Evolutionary conservation across 148 eudicot species (phyloP), one percentile per base, ranked within the genome.

Genomic region (Vaccinium corymbosum): DNA sequence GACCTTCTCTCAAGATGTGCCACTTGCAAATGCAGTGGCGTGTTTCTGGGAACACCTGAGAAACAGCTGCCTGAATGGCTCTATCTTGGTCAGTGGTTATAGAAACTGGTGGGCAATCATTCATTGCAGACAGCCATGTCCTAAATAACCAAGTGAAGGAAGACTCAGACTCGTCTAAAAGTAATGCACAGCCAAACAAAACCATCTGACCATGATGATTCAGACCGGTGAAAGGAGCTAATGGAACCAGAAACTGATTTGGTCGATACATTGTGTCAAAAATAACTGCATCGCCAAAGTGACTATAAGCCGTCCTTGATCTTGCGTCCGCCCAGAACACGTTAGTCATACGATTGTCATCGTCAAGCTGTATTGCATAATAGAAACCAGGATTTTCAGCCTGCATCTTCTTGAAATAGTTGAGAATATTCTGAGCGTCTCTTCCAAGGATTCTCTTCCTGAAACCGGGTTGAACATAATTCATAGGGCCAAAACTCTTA

Each of bases 1-100:
- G 86, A 59, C 89, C 84, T 84, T 87, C 89, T 84, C 86, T 86
- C 84, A 86, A 78, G 38, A 86, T 86, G 71, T 86, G 87, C 87
- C 87, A 86, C 82, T 82, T 86, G 79, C 87, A 86, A 86, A 86
- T 86, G 85, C 87, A 86, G 68, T 86, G 87, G n/a, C 87, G 87
- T 55, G 87, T 82, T 73, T 56, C 81, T 3, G 87, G 85, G 56
- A 86, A 78, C 64, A 86, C 87, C 76, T 71, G 82, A 25, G 32
- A 32, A 55, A 86, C 79, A 6, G 87, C 85, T 70, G 87, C 84
- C 81, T 86, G 75, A 56, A 86, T 86, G 79, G 87, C 87, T 78
- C 87, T 82, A 57, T 86, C 87, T 86, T 86, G 87, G 72, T 86
- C 87, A 20, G 87, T 86, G 62, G 87, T 86, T 68, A 86, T 78